Evolutionary conservation across 2,329 filamentous ascomycete genomes (phyloP).

Genomic region (Xylaria arbuscula): DNA sequence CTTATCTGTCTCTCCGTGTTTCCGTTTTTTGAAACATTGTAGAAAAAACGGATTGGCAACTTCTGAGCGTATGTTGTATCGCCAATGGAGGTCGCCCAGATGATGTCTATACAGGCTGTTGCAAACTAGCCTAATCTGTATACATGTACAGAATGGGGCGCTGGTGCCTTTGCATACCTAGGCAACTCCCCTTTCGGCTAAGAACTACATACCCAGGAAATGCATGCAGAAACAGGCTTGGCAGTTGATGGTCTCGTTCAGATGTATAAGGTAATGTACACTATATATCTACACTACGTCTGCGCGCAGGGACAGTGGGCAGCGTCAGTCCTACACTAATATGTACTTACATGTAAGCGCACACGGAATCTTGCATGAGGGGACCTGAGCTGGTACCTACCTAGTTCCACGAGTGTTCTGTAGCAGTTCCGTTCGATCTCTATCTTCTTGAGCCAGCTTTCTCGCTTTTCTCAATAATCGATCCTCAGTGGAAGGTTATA

Average conservation of each 20-base stretch:
- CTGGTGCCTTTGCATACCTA: not conserved
- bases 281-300: conserved; percentile 30
- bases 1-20: too few relatives aligned
- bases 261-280: too few relatives aligned
- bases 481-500: too few relatives aligned
- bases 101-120: too few relatives aligned
- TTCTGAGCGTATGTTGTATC: too few relatives aligned
- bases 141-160: not conserved
- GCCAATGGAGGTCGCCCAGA: too few relatives aligned
- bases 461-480: too few relatives aligned
- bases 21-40: too few relatives aligned
- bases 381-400: conserved; percentile 46
- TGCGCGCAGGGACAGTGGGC: conserved; percentile 22
- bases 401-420: not conserved
- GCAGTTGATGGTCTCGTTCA: conserved; percentile 43
- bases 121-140: too few relatives aligned
- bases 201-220: conserved; percentile 32
- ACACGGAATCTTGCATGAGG: conserved; percentile 52
- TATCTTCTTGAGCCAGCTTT: not conserved
- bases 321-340: conserved; percentile 27
- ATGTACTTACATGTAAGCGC: conserved; percentile 33
- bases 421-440: not conserved
- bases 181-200: conserved; percentile 18
- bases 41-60: too few relatives aligned
- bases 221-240: conserved; percentile 47